Evolutionary conservation across 78 protist genomes (phyloP).

Genomic region (slime mould (Dictyostelium discoideum)): DNA sequence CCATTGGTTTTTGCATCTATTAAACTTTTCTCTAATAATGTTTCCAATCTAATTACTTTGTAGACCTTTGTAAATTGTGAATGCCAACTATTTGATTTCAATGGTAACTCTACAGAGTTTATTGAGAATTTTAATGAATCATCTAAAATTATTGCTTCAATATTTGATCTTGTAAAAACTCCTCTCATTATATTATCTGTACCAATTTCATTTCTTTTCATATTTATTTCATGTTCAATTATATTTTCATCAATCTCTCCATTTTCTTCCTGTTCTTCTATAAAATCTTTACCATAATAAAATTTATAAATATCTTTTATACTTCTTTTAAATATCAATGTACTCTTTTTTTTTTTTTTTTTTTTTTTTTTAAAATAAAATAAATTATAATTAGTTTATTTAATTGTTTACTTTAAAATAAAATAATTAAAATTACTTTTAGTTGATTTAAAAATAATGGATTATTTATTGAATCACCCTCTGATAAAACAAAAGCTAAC

Average conservation of each 20-base stretch:
- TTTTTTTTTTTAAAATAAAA: background rate
- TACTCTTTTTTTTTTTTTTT: background rate
- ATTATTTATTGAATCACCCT: conserved; percentile 3
- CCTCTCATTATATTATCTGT: background rate
- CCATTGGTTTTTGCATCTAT: background rate
- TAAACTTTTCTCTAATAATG: conserved; percentile 11
- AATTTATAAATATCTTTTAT: conserved; percentile 35
- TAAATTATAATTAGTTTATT: no score
- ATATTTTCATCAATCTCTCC: background rate
- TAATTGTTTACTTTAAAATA: no score
- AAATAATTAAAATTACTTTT: background rate
- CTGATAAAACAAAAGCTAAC: background rate
- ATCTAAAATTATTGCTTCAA: conserved; percentile 46
- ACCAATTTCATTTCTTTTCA: conserved; percentile 5
- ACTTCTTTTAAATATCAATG: conserved; percentile 49
- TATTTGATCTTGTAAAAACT: conserved; percentile 12
- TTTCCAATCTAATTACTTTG: conserved; percentile 35
- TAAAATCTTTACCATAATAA: background rate
- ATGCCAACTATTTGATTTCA: conserved; percentile 22
- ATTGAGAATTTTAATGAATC: background rate
- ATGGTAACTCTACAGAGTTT: background rate
- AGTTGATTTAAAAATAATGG: conserved; percentile 29
- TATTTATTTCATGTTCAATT: background rate
- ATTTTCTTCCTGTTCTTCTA: background rate
- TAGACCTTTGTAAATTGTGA: conserved; percentile 19